A percentile compares a stretch with the other conserved stretches of the same genome.
phyloP scores from a whole-genome alignment of 495 filamentous ascomycete species.

The Penicillium arizonense region DNA sequence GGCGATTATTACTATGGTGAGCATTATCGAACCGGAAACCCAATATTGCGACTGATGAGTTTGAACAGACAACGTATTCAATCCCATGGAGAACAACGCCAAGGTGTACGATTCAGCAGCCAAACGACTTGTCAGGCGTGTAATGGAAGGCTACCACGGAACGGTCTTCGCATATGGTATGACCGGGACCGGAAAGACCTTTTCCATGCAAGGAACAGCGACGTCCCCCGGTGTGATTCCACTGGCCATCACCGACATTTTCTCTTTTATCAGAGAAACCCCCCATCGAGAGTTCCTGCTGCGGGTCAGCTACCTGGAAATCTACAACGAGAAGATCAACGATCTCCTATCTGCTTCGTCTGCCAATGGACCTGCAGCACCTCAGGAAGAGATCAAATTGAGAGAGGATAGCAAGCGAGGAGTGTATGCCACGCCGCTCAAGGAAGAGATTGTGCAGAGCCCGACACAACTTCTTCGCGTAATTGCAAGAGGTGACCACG shows the following conservation, averaged over 20 bases:
- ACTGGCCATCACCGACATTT: slow-evolving; percentile 96
- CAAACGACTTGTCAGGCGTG: slow-evolving; percentile 89
- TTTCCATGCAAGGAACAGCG: slow-evolving; percentile 98
- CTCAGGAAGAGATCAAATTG: slow-evolving; percentile 88
- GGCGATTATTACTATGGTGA: slow-evolving; percentile 92
- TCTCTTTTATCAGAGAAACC: slow-evolving; percentile 97
- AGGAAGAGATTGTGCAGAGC: slow-evolving; percentile 98
- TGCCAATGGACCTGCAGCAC: slow-evolving; percentile 42
- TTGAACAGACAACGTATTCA: slow-evolving; percentile 85
- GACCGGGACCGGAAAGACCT: slow-evolving; percentile 98
- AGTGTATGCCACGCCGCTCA: slow-evolving; percentile 92
- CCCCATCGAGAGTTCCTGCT: slow-evolving; percentile 92
- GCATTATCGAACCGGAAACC: slow-evolving; percentile 15
- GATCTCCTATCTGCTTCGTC: slow-evolving; percentile 79
- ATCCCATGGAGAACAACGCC: slow-evolving; percentile 85
- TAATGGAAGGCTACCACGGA: slow-evolving; percentile 99
- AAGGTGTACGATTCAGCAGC: slow-evolving; percentile 91
- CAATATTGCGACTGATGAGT: slow-evolving; percentile 2
- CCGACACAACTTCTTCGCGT: slow-evolving; percentile 93
- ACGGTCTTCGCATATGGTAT: slow-evolving; percentile 99
- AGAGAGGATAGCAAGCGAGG: slow-evolving; percentile 94
- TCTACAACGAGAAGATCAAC: slow-evolving; percentile 98
- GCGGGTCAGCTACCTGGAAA: slow-evolving; percentile 96
- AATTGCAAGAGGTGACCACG: slow-evolving; percentile 91
- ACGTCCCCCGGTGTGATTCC: slow-evolving; percentile 97